Percentiles rank a stretch among this genome's conserved stretches.
These are phyloP conservation scores for Backusella tarrabulga DNA, from an alignment of 192 early-diverging fungal species.

Conservation along the genomic window DNA sequence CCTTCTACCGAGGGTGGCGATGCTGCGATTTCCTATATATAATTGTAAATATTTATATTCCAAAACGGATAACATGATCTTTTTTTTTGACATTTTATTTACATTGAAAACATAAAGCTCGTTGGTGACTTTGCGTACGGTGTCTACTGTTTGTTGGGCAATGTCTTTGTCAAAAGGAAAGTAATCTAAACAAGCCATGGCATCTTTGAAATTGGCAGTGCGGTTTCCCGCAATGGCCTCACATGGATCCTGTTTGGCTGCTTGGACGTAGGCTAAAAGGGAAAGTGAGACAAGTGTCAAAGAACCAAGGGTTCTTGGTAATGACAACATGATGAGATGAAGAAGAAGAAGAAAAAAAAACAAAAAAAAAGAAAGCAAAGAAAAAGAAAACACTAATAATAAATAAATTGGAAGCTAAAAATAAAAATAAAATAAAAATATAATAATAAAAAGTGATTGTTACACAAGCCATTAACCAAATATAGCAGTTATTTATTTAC, in stretches of 20 bases:
- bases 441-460: background rate
- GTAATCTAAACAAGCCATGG: conserved; percentile 35
- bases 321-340: conserved; percentile 5
- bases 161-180: conserved; percentile 30
- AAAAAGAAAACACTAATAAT: background rate
- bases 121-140: conserved; percentile 26
- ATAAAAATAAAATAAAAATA: background rate
- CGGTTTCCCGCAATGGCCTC: conserved; percentile 25
- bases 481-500: conserved; percentile 16
- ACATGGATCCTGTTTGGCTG: conserved; percentile 23
- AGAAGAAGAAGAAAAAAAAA: background rate
- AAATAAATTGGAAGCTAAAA: conserved; percentile 10
- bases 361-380: conserved; percentile 5
- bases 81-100: background rate
- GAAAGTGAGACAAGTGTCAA: conserved; percentile 3
- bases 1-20: conserved; percentile 28
- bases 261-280: background rate
- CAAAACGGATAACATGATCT: background rate
- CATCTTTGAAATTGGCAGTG: conserved; percentile 30
- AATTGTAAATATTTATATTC: background rate
- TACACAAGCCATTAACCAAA: background rate
- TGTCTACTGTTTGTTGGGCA: conserved; percentile 34
- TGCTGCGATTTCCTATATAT: conserved; percentile 31
- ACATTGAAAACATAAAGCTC: conserved; percentile 40
- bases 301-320: conserved; percentile 7